Conservation (phyloP, 306 rosid genomes). For the Canavalia gladiata region DNA sequence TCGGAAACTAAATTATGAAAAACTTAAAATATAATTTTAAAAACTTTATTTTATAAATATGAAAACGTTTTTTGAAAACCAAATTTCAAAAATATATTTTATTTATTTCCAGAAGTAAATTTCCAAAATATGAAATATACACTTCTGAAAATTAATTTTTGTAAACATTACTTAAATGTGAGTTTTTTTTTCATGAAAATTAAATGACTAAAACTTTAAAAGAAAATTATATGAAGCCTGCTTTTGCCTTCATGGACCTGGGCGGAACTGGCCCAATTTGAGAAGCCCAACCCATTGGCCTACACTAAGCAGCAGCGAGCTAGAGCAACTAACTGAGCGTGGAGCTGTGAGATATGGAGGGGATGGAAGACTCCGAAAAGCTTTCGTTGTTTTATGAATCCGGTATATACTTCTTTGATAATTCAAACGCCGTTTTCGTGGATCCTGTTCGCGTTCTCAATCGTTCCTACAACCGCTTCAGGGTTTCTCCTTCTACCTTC, state of each 20-base stretch:
- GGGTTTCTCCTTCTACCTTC: slow-evolving; percentile 74
- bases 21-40: too few relatives aligned
- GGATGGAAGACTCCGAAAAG: slow-evolving; percentile 51
- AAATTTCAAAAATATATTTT: too few relatives aligned
- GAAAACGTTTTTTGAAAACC: too few relatives aligned
- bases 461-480: slow-evolving; percentile 69
- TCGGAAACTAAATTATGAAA: too few relatives aligned
- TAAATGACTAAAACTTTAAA: too few relatives aligned
- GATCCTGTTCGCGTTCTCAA: slow-evolving; percentile 86
- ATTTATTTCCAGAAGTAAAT: too few relatives aligned
- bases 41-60: too few relatives aligned
- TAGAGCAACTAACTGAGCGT: background rate
- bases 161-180: too few relatives aligned
- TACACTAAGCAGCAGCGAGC: background rate
- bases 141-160: too few relatives aligned
- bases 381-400: slow-evolving; percentile 58
- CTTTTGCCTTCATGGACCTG: background rate
- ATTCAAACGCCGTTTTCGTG: slow-evolving; percentile 66
- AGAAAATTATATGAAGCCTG: background rate
- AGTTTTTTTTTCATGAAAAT: too few relatives aligned
- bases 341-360: background rate
- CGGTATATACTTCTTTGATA: slow-evolving; percentile 63
- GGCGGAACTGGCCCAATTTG: background rate
- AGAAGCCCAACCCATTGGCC: slow-evolving; percentile 20
- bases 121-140: too few relatives aligned